phyloP scores from a whole-genome alignment of 176 grass and related monocot species.

The Elaeis guineensis region DNA sequence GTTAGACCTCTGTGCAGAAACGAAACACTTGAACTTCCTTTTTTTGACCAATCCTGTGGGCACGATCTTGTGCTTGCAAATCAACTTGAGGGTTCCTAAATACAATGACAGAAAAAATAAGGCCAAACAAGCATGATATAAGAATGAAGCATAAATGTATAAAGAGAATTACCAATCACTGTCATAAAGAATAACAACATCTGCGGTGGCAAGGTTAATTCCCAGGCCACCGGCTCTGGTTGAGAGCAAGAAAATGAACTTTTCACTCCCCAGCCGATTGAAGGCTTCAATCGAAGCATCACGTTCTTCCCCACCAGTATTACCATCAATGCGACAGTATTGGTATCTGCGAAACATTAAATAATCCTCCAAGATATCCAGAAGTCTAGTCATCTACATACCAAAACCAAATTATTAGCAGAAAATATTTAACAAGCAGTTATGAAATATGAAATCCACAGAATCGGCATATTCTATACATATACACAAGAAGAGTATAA shows the following conservation, averaged over 20 bases:
- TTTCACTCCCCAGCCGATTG: slow-evolving; percentile 82
- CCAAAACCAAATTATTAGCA: too few species aligned
- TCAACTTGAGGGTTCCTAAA: slow-evolving; percentile 98
- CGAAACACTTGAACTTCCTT: slow-evolving; percentile 99
- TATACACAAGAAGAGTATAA: too few species aligned
- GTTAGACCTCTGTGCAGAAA: slow-evolving; percentile 87
- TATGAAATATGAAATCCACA: too few species aligned
- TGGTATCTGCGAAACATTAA: slow-evolving; percentile 74
- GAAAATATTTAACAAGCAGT: too few species aligned
- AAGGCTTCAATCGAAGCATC: slow-evolving; percentile 94
- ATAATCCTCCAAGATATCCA: slow-evolving; percentile 98
- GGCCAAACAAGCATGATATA: background rate
- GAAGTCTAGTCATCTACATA: slow-evolving; percentile 74
- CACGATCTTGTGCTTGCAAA: slow-evolving; percentile 95
- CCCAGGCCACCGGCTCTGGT: slow-evolving; percentile 93
- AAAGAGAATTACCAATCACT: slow-evolving; percentile 69
- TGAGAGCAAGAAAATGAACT: slow-evolving; percentile 97
- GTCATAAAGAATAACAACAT: slow-evolving; percentile 97
- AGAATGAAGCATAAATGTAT: slow-evolving; percentile 13
- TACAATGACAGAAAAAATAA: slow-evolving; percentile 2
- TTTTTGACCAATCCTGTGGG: slow-evolving; percentile 96
- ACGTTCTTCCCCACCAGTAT: slow-evolving; percentile 93
- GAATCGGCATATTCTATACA: too few species aligned
- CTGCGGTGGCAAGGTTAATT: slow-evolving; percentile 95
- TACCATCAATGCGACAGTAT: slow-evolving; percentile 98